Percentiles rank a stretch among this genome's conserved stretches.
Evolutionary conservation across 257 asterid species (phyloP).

Genomic region (Capsicum baccatum): DNA sequence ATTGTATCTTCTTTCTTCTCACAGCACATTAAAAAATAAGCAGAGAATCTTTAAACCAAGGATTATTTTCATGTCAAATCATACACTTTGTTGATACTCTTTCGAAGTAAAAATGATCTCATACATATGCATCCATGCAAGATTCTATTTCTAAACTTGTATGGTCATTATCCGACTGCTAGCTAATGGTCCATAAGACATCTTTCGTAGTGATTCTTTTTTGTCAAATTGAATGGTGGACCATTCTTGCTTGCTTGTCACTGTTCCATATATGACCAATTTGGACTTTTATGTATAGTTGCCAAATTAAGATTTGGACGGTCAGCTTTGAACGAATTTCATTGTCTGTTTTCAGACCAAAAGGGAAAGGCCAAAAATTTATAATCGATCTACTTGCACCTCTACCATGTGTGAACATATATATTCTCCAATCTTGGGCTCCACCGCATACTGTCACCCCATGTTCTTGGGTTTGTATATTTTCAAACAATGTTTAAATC

Average conservation of each 20-base stretch:
- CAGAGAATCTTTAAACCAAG: background rate
- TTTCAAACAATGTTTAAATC: background rate
- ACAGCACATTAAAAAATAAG: background rate
- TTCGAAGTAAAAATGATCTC: background rate
- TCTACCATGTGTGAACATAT: constrained; percentile 18
- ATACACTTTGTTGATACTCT: background rate
- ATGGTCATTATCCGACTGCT: background rate
- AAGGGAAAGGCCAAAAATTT: background rate
- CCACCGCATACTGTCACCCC: background rate
- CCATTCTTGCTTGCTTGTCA: background rate
- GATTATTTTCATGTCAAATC: background rate
- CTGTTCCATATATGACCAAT: background rate
- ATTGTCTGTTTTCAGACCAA: background rate
- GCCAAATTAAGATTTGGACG: constrained; percentile 3
- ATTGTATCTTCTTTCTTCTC: background rate
- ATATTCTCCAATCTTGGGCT: background rate
- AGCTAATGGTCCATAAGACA: background rate
- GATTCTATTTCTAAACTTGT: constrained; percentile 5
- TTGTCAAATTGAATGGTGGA: background rate
- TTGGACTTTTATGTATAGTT: background rate
- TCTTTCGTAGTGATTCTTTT: background rate
- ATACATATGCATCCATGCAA: constrained; percentile 1
- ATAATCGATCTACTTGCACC: background rate
- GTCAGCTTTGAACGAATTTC: background rate
- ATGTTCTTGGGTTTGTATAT: background rate